These are phyloP conservation scores for Grigorovia yakushimaensis DNA, from an alignment of 805 yeast species.

Conservation along the genomic window DNA sequence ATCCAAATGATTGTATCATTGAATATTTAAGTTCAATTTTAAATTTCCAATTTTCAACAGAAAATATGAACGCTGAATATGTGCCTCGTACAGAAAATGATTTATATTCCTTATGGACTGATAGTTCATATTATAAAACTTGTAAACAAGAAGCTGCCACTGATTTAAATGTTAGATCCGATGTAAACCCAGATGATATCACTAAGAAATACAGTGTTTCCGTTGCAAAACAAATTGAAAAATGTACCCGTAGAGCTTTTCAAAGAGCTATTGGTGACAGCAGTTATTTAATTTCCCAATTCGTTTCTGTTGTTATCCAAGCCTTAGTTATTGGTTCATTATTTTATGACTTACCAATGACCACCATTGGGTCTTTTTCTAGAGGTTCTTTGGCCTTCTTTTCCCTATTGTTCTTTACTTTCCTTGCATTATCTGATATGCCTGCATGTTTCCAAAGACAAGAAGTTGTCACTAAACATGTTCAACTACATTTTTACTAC, in stretches of 20 bases:
- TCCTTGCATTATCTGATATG: constrained; percentile 50
- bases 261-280: constrained; percentile 37
- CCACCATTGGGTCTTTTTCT: constrained; percentile 41
- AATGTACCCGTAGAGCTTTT: constrained; percentile 38
- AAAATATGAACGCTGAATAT: neutral
- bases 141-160: constrained; percentile 17
- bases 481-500: constrained; percentile 52
- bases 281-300: constrained; percentile 32
- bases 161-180: constrained; percentile 22
- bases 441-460: constrained; percentile 38
- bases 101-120: constrained; percentile 33
- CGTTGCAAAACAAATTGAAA: constrained; percentile 34
- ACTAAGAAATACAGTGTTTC: constrained; percentile 12
- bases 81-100: constrained; percentile 33
- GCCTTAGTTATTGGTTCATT: constrained; percentile 41
- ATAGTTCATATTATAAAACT: constrained; percentile 19
- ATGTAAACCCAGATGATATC: constrained; percentile 23
- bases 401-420: constrained; percentile 44
- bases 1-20: constrained; percentile 51
- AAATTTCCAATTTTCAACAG: constrained; percentile 24
- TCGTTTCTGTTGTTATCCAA: constrained; percentile 33
- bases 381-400: constrained; percentile 47
- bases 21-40: constrained; percentile 54
- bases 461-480: constrained; percentile 53
- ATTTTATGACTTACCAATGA: constrained; percentile 35